Evolutionary conservation across 176 grass and related monocot genomes (phyloP).

Genomic region (Carex kokanica): DNA sequence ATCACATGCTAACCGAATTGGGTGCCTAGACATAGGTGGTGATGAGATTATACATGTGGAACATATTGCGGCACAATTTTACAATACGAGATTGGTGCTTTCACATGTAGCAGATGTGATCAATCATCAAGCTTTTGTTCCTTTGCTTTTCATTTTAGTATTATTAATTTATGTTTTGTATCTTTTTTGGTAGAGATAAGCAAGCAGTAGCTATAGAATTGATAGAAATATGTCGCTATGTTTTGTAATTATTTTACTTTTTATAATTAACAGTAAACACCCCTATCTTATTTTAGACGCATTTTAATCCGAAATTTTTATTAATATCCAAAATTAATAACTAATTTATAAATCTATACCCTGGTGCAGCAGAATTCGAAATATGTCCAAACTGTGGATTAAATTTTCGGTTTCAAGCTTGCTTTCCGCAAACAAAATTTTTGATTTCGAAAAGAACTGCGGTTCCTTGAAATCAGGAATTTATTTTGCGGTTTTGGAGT

Average conservation of each 20-base stretch:
- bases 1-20: neutral
- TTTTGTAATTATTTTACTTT: constrained; percentile 14
- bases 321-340: too few relatives aligned
- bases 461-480: too few relatives aligned
- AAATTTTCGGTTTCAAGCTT: too few relatives aligned
- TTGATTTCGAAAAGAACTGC: too few relatives aligned
- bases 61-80: neutral
- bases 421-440: too few relatives aligned
- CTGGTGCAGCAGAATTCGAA: too few relatives aligned
- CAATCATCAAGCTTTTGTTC: neutral
- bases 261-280: neutral
- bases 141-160: neutral
- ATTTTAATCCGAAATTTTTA: neutral
- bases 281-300: neutral
- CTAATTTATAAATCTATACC: too few relatives aligned
- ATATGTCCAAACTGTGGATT: too few relatives aligned
- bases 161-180: neutral
- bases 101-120: neutral
- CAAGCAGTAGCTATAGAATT: neutral
- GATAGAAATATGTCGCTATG: neutral
- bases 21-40: too few relatives aligned
- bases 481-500: too few relatives aligned
- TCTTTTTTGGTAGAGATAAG: neutral
- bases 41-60: neutral
- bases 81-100: neutral